Conservation (phyloP, 495 filamentous ascomycete genomes). For the Xylaria cubensis region DNA sequence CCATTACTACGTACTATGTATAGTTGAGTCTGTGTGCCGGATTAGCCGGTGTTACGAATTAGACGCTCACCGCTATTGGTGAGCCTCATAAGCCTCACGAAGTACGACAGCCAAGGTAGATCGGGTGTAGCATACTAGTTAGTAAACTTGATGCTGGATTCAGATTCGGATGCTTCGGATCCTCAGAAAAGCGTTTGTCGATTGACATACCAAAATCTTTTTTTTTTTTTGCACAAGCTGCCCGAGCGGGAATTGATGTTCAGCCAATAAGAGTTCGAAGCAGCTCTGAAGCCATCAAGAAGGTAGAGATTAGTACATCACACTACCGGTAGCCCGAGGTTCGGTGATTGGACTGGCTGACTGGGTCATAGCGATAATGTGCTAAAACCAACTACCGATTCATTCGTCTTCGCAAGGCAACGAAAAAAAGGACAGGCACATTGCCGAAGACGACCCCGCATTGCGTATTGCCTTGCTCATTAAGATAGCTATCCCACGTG, state of each 20-base stretch:
- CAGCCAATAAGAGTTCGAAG: background rate
- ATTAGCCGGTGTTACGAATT: background rate
- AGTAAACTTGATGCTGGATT: too few relatives aligned
- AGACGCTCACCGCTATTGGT: slow-evolving; percentile 1
- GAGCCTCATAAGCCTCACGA: background rate
- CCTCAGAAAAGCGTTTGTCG: background rate
- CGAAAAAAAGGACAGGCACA: too few relatives aligned
- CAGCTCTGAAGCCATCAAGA: slow-evolving; percentile 4
- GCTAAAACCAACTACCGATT: slow-evolving; percentile 4
- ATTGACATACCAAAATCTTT: background rate
- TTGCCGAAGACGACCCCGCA: slow-evolving; percentile 15
- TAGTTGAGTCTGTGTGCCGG: background rate
- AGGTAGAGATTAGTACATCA: background rate
- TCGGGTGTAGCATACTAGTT: background rate
- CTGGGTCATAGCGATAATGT: background rate
- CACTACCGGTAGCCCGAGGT: background rate
- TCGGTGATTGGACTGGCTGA: background rate
- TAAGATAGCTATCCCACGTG: slow-evolving; percentile 17
- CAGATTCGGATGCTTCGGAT: slow-evolving; percentile 6
- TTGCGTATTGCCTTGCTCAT: slow-evolving; percentile 10
- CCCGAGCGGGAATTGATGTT: background rate
- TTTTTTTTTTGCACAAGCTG: background rate
- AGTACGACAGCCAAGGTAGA: background rate
- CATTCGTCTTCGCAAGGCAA: background rate
- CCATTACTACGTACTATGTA: background rate